phyloP scores from a whole-genome alignment of 192 early-diverging fungal species.

The Cladochytrium replicatum region DNA sequence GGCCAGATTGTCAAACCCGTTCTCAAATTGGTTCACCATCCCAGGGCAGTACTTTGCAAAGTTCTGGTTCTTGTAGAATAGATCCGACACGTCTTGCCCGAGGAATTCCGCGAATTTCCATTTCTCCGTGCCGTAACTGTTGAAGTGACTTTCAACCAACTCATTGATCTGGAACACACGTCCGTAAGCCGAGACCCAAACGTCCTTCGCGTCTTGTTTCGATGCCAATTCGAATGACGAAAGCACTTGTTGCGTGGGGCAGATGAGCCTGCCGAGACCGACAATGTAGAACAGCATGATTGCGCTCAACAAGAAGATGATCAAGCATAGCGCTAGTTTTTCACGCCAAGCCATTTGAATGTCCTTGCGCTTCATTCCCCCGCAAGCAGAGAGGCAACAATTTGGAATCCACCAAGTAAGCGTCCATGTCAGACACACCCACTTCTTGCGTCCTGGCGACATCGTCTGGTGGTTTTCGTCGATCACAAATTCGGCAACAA shows the following conservation, averaged over 20 bases:
- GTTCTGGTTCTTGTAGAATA: constrained; percentile 28
- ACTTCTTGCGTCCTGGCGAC: constrained; percentile 45
- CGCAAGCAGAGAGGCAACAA: constrained; percentile 42
- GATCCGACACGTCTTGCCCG: constrained; percentile 32
- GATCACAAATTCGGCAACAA: neutral
- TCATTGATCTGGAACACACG: constrained; percentile 28
- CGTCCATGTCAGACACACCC: constrained; percentile 70
- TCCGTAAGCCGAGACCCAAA: constrained; percentile 38
- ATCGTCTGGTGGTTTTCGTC: constrained; percentile 13
- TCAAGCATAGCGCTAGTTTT: constrained; percentile 67
- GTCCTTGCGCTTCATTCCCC: constrained; percentile 73
- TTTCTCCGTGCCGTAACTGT: constrained; percentile 15
- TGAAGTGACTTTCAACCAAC: constrained; percentile 23
- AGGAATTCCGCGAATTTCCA: constrained; percentile 20
- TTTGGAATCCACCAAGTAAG: constrained; percentile 78
- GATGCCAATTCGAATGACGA: constrained; percentile 20
- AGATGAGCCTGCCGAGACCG: constrained; percentile 71
- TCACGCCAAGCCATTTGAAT: constrained; percentile 94
- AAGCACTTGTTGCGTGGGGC: constrained; percentile 60
- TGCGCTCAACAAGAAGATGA: constrained; percentile 71
- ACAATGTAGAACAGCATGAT: constrained; percentile 80
- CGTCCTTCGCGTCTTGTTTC: constrained; percentile 15
- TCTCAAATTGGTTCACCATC: constrained; percentile 8
- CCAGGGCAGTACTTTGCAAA: constrained; percentile 35
- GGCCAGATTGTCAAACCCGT: constrained; percentile 32